phyloP scores from a whole-genome alignment of 2,329 filamentous ascomycete species.

The Tolypocladium pustulatum region DNA sequence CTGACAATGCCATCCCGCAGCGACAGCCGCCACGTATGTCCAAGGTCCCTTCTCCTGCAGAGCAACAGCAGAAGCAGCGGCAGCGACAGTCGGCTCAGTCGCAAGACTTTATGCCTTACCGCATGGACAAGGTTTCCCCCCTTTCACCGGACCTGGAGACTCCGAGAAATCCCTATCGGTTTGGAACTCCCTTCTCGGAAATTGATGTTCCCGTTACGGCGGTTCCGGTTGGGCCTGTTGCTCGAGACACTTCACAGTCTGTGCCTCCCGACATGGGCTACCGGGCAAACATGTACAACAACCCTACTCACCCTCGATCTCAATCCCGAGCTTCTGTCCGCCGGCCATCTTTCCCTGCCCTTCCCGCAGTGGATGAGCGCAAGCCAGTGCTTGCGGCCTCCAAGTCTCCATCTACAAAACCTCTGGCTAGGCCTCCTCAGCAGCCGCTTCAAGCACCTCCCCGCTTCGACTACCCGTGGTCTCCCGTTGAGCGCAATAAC shows the following conservation, averaged over 20 bases:
- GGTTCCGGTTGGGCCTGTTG: conserved; percentile 58
- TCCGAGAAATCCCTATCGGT: conserved; percentile 53
- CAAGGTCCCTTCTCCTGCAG: conserved; percentile 15
- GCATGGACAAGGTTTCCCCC: conserved; percentile 40
- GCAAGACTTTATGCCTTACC: conserved; percentile 34
- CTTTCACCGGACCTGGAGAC: conserved; percentile 48
- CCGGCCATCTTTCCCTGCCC: conserved; percentile 56
- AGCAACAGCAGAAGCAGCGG: conserved; percentile 13
- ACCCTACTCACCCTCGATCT: conserved; percentile 29
- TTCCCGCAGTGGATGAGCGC: conserved; percentile 62
- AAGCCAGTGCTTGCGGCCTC: conserved; percentile 28
- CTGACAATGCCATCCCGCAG: conserved; percentile 23
- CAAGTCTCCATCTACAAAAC: conserved; percentile 22
- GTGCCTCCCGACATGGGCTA: conserved; percentile 92
- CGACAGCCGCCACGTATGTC: conserved; percentile 17
- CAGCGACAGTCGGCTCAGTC: conserved; percentile 15
- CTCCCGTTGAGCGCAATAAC: conserved; percentile 31
- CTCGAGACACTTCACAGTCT: conserved; percentile 75
- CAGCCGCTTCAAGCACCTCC: conserved; percentile 41
- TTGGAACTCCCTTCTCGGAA: conserved; percentile 82
- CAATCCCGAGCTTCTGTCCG: conserved; percentile 47
- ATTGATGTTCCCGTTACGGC: conserved; percentile 79
- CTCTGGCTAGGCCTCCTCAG: conserved; percentile 21
- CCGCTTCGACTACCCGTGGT: conserved; percentile 46
- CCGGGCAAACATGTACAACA: conserved; percentile 31